Conservation (phyloP, 495 filamentous ascomycete genomes). For the Xylaria bambusicola region DNA sequence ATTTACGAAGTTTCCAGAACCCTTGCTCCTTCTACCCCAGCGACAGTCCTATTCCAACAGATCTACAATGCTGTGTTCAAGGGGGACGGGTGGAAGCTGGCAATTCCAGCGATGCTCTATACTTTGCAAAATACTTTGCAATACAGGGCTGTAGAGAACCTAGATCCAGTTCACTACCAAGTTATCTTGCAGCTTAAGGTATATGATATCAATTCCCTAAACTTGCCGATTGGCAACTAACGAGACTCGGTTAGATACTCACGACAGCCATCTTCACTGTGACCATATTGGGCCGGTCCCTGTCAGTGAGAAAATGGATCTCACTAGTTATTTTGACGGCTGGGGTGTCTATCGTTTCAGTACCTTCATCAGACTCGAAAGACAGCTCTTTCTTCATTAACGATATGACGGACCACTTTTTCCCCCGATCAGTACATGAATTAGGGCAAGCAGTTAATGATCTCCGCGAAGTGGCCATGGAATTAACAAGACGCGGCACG, state of each 20-base stretch:
- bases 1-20: slow-evolving; percentile 81
- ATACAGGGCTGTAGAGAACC: slow-evolving; percentile 87
- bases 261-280: slow-evolving; percentile 89
- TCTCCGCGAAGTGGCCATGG: slow-evolving; percentile 46
- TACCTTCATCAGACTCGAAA: slow-evolving; percentile 59
- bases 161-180: slow-evolving; percentile 90
- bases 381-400: slow-evolving; percentile 50
- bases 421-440: slow-evolving; percentile 71
- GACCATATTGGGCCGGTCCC: slow-evolving; percentile 66
- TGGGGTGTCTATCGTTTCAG: slow-evolving; percentile 85
- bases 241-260: slow-evolving; percentile 55
- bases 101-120: slow-evolving; percentile 84
- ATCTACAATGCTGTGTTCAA: slow-evolving; percentile 82
- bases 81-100: slow-evolving; percentile 95
- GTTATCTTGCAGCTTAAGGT: slow-evolving; percentile 85
- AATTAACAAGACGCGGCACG: slow-evolving; percentile 51
- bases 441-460: slow-evolving; percentile 51
- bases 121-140: slow-evolving; percentile 89
- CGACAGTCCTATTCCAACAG: slow-evolving; percentile 74
- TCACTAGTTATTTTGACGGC: slow-evolving; percentile 76
- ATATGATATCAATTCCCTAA: slow-evolving; percentile 23
- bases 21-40: slow-evolving; percentile 72
- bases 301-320: slow-evolving; percentile 74
- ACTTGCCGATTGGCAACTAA: neutral
- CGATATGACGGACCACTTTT: slow-evolving; percentile 62